Evolutionary conservation across 768 basidiomycete genomes (phyloP).

Genomic region (Calocybe gangraenosa): DNA sequence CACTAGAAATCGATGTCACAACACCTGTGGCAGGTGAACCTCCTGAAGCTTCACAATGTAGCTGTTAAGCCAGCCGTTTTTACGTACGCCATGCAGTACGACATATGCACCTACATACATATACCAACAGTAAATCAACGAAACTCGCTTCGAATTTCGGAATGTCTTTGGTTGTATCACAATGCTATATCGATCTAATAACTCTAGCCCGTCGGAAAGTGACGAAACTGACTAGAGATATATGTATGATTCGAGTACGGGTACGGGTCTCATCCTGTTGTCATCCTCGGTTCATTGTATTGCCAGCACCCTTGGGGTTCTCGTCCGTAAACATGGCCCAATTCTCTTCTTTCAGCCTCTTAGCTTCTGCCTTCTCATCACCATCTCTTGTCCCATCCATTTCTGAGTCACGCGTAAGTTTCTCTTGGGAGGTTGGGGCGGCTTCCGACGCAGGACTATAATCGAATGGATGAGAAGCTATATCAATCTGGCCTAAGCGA

Average conservation of each 20-base stretch:
- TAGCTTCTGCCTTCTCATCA: conserved; percentile 67
- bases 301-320: conserved; percentile 89
- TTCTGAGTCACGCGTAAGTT: conserved; percentile 75
- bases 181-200: conserved; percentile 13
- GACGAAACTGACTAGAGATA: neutral
- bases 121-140: too few species aligned
- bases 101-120: too few species aligned
- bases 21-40: conserved; percentile 61
- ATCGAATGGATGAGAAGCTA: conserved; percentile 2
- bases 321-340: conserved; percentile 89
- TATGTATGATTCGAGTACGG: neutral
- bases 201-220: neutral
- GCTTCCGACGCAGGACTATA: conserved; percentile 62
- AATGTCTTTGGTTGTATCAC: conserved; percentile 18
- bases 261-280: too few species aligned
- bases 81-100: too few species aligned
- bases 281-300: conserved; percentile 93
- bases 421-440: conserved; percentile 70
- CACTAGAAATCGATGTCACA: conserved; percentile 88
- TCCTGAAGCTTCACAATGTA: conserved; percentile 85
- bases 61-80: conserved; percentile 47
- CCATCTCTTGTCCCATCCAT: conserved; percentile 74
- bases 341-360: conserved; percentile 81
- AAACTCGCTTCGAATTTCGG: neutral
- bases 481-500: neutral